Evolutionary conservation across 2,329 filamentous ascomycete species (phyloP), one percentile per base, ranked within the genome.

Genomic region (Aspergillus melleus): DNA sequence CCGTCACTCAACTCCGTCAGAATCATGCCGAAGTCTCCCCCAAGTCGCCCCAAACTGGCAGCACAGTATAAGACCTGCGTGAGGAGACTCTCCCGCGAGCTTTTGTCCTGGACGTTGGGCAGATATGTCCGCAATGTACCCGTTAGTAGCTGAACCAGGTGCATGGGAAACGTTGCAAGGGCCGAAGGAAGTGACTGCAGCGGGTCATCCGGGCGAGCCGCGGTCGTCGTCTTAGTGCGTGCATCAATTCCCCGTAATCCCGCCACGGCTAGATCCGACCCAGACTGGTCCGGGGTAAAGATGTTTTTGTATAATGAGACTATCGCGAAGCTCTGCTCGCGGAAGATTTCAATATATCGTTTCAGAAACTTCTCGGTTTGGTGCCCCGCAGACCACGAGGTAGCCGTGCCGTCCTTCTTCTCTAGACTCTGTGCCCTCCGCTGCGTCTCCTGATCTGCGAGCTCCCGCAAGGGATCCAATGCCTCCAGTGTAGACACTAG

Each of bases 331-430:
- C 91, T 96, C 76, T 99, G 95, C 76, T 99, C 95, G 55, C 95
- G 90, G 74, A 98, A 98, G 29, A 99, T 92, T 73, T 99, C 95
- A 68, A 99, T 91, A 76, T 96, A 99, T 52, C 93, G 86, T 76
- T 98, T 99, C 49, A 99, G 80, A 70, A 92, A 99, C 54, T 92
- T 86, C 75, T 98, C 95, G 1, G 93, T 97, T 74, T 98, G 95
- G 70, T 96, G 92, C 0, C 94, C 94, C 1, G 86, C 71, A 0
- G 74, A 73, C 76, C 75, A 78, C 2, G 68, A 61, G 30, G 63
- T 67, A 12, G 61, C 52, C n/a, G 55, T 61, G 44, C 60, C 64
- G 20, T 64, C 64, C 52, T 70, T 64, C 47, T 68, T 70, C 49
- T 67, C 67, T 14, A 66, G 66, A 53, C 61, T 65, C 22, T 69